A percentile compares a stretch with the other conserved stretches of the same genome.
phyloP scores from a whole-genome alignment of 257 asterid species.

The Cruciata laevipes region DNA sequence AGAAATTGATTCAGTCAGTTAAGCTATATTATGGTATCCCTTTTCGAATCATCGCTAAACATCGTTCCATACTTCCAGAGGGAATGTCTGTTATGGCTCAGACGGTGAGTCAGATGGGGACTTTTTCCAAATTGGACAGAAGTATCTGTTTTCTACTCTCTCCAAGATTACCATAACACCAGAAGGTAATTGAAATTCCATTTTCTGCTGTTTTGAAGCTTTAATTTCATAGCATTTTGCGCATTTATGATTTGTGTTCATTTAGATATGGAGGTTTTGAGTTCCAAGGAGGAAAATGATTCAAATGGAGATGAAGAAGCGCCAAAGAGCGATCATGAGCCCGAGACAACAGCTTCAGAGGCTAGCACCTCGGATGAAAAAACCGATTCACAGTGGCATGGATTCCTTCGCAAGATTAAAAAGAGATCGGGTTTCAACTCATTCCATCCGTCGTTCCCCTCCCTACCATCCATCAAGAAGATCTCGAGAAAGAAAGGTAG shows the following conservation, averaged over 20 bases:
- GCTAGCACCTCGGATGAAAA: conserved; percentile 40
- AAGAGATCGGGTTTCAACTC: conserved; percentile 63
- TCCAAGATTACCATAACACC: conserved; percentile 58
- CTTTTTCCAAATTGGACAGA: conserved; percentile 46
- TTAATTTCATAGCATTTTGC: background rate
- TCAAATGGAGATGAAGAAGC: conserved; percentile 35
- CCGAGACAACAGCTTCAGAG: conserved; percentile 27
- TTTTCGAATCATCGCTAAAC: background rate
- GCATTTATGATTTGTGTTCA: background rate
- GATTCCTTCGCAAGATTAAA: conserved; percentile 67
- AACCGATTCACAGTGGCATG: conserved; percentile 68
- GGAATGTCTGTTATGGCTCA: conserved; percentile 31
- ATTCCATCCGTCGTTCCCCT: conserved; percentile 76
- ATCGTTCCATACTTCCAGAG: conserved; percentile 28
- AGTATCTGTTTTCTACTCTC: conserved; percentile 55
- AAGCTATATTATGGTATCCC: too few relatives aligned
- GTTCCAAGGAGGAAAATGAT: conserved; percentile 26
- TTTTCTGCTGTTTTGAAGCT: conserved; percentile 4
- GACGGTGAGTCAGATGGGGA: conserved; percentile 49
- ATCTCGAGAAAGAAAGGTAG: conserved; percentile 52
- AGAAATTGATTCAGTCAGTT: too few relatives aligned
- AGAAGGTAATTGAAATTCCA: conserved; percentile 45
- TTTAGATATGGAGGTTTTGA: conserved; percentile 48
- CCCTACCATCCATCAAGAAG: conserved; percentile 68
- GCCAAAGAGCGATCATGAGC: conserved; percentile 29